Evolutionary conservation across 2,329 filamentous ascomycete genomes (phyloP).

Genomic region (Emmonsiellopsis sp.): DNA sequence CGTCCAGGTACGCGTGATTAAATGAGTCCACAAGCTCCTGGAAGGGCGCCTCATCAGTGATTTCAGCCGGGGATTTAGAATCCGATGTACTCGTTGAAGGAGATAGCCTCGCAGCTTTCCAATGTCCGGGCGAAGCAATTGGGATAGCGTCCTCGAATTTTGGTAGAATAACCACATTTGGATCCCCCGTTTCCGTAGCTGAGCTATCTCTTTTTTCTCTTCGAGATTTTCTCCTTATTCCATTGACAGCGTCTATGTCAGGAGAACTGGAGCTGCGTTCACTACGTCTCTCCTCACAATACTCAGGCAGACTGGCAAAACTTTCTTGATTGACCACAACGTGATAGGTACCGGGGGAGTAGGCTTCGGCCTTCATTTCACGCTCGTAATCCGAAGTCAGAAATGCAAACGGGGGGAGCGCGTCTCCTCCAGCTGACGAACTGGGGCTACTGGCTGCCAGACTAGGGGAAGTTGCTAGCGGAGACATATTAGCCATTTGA

Average conservation of each 20-base stretch:
- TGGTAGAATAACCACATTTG: conserved; percentile 43
- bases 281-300: conserved; percentile 26
- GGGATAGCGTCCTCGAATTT: conserved; percentile 40
- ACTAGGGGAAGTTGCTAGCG: conserved; percentile 22
- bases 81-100: conserved; percentile 25
- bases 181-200: conserved; percentile 25
- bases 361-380: conserved; percentile 46
- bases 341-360: conserved; percentile 46
- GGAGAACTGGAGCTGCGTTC: neutral
- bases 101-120: conserved; percentile 23
- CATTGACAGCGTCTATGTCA: conserved; percentile 6
- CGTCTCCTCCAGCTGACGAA: conserved; percentile 30
- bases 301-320: conserved; percentile 45
- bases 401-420: conserved; percentile 45
- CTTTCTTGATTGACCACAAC: conserved; percentile 47
- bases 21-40: conserved; percentile 14
- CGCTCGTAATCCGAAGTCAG: conserved; percentile 50
- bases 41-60: conserved; percentile 17
- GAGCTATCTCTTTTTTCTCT: conserved; percentile 10
- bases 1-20: conserved; percentile 12
- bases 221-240: conserved; percentile 18
- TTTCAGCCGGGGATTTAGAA: conserved; percentile 17
- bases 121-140: conserved; percentile 21
- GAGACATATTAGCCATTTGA: conserved; percentile 11
- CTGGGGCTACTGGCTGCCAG: conserved; percentile 19